Evolutionary conservation across 352 stramenopile species (phyloP).

Genomic region (Phytophthora cajani): DNA sequence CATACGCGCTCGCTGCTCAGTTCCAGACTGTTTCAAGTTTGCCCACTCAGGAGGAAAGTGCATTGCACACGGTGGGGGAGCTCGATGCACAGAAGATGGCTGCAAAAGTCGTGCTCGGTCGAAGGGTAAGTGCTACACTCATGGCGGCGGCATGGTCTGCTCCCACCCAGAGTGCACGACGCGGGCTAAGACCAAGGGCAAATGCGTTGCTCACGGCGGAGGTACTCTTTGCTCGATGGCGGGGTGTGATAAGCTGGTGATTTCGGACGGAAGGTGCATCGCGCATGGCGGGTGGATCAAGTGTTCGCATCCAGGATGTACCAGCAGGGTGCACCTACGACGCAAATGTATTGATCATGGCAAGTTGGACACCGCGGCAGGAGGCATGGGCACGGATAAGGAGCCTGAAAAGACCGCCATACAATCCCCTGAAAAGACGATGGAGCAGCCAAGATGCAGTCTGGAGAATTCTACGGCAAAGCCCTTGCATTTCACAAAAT

Average conservation of each 20-base stretch:
- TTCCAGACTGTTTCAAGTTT: constrained; percentile 15
- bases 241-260: constrained; percentile 15
- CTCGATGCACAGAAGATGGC: constrained; percentile 10
- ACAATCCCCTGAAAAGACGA: not conserved
- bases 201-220: constrained; percentile 22
- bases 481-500: not conserved
- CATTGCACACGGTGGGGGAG: constrained; percentile 15
- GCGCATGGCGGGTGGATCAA: constrained; percentile 13
- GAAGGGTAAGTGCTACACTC: constrained; percentile 16
- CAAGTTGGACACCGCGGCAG: not conserved
- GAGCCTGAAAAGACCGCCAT: not conserved
- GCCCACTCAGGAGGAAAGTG: constrained; percentile 14
- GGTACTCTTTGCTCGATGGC: constrained; percentile 11
- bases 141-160: constrained; percentile 12
- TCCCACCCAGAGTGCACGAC: constrained; percentile 15
- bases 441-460: not conserved
- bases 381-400: not conserved
- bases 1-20: constrained; percentile 2
- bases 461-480: not conserved
- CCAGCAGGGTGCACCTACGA: constrained; percentile 10
- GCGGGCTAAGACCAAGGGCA: constrained; percentile 14
- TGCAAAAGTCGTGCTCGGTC: constrained; percentile 7
- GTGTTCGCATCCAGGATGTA: constrained; percentile 13
- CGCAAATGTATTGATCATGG: constrained; percentile 13
- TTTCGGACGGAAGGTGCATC: constrained; percentile 13